phyloP scores from a whole-genome alignment of 208 protist genomes.

The Trypanosoma boissoni region DNA sequence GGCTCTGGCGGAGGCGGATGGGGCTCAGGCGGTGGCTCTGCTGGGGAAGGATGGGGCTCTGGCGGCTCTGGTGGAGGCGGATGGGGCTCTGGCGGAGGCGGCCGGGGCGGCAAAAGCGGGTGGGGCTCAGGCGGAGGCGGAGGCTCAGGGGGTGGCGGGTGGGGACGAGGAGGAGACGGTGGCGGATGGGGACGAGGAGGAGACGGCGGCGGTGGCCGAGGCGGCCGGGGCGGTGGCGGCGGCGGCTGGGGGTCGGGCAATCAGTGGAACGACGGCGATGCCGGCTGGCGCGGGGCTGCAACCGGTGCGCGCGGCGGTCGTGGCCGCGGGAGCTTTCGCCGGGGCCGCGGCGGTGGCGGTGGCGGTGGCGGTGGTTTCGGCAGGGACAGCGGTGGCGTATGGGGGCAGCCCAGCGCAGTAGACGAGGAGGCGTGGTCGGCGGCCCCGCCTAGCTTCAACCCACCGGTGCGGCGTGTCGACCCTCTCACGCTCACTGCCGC shows the following conservation, averaged over 20 bases:
- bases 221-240: slow-evolving; percentile 19
- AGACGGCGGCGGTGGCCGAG: slow-evolving; percentile 14
- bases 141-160: slow-evolving; percentile 21
- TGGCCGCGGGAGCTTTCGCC: slow-evolving; percentile 32
- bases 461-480: slow-evolving; percentile 82
- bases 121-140: slow-evolving; percentile 23
- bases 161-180: slow-evolving; percentile 27
- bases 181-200: slow-evolving; percentile 22
- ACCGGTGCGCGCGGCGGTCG: slow-evolving; percentile 36
- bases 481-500: slow-evolving; percentile 86
- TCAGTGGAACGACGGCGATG: slow-evolving; percentile 25
- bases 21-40: slow-evolving; percentile 16
- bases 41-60: slow-evolving; percentile 10
- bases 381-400: slow-evolving; percentile 31
- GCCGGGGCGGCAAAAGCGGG: slow-evolving; percentile 25
- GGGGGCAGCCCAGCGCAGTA: slow-evolving; percentile 59
- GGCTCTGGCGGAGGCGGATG: slow-evolving; percentile 9
- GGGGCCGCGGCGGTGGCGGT: slow-evolving; percentile 26
- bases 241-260: slow-evolving; percentile 26
- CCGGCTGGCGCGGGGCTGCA: slow-evolving; percentile 23
- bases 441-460: slow-evolving; percentile 78
- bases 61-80: slow-evolving; percentile 1
- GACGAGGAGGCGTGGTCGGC: slow-evolving; percentile 80
- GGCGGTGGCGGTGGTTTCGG: not conserved
- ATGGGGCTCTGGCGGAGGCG: not conserved